Conservation (phyloP, 1,284 basidiomycete genomes). For the Chondrostereum purpureum region DNA sequence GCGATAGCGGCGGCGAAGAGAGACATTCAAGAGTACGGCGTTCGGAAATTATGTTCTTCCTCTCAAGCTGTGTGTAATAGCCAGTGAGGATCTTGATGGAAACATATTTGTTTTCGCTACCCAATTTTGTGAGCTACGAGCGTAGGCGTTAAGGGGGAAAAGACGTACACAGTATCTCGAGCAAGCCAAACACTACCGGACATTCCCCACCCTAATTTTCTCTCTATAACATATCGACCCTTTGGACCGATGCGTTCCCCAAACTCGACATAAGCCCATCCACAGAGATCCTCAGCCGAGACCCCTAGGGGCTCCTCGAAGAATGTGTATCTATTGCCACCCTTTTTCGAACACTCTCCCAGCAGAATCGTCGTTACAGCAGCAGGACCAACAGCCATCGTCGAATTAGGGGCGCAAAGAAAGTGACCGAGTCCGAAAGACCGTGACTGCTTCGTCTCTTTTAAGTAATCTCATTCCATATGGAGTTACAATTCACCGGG, state of each 20-base stretch:
- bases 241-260: conserved; percentile 21
- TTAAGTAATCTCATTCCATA: too few species aligned
- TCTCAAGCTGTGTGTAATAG: conserved; percentile 17
- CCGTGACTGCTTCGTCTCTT: too few species aligned
- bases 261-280: conserved; percentile 21
- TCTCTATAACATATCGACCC: conserved; percentile 19
- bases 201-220: conserved; percentile 29
- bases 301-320: conserved; percentile 24
- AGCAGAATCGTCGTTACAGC: too few species aligned
- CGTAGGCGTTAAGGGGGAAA: too few species aligned
- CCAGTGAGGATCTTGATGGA: conserved; percentile 26
- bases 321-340: too few species aligned
- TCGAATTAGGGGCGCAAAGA: too few species aligned
- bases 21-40: conserved; percentile 17
- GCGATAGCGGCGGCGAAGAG: conserved; percentile 8
- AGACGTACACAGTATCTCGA: conserved; percentile 18
- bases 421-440: too few species aligned
- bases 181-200: conserved; percentile 26
- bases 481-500: too few species aligned
- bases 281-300: conserved; percentile 19
- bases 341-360: too few species aligned
- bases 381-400: too few species aligned
- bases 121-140: conserved; percentile 1
- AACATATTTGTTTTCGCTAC: conserved; percentile 21
- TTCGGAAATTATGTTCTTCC: conserved; percentile 18